Conservation (phyloP, 345 rosid genomes). For the Stellera chamaejasme region DNA sequence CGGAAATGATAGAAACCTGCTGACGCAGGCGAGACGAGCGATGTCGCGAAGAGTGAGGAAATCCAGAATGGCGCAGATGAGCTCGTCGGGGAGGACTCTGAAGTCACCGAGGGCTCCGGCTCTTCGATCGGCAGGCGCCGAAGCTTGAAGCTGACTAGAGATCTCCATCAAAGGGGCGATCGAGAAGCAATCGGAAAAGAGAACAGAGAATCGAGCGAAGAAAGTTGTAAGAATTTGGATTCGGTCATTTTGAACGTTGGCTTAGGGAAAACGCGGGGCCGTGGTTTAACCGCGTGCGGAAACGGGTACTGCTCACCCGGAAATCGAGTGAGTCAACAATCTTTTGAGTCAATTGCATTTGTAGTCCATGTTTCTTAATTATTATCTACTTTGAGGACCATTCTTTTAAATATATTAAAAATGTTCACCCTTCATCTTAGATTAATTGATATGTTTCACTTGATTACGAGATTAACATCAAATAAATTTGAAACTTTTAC, state of each 20-base stretch:
- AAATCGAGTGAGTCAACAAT: too few species aligned
- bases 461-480: too few species aligned
- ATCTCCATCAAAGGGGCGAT: slow-evolving; percentile 23
- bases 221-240: not conserved
- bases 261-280: slow-evolving; percentile 4
- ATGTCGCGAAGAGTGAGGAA: slow-evolving; percentile 60
- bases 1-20: slow-evolving; percentile 47
- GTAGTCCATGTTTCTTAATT: too few species aligned
- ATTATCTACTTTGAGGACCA: too few species aligned
- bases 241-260: slow-evolving; percentile 9
- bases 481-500: too few species aligned
- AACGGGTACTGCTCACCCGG: too few species aligned
- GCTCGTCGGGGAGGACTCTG: slow-evolving; percentile 61
- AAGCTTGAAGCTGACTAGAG: slow-evolving; percentile 15
- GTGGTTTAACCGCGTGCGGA: not conserved
- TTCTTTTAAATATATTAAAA: too few species aligned
- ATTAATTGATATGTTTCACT: too few species aligned
- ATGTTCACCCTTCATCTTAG: too few species aligned
- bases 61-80: slow-evolving; percentile 53
- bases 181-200: too few species aligned
- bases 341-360: too few species aligned
- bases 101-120: slow-evolving; percentile 64
- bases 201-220: not conserved
- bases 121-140: slow-evolving; percentile 46
- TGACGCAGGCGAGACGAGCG: slow-evolving; percentile 74